Evolutionary conservation across 176 grass and related monocot genomes (phyloP).

Genomic region (Pontederia paniculata): DNA sequence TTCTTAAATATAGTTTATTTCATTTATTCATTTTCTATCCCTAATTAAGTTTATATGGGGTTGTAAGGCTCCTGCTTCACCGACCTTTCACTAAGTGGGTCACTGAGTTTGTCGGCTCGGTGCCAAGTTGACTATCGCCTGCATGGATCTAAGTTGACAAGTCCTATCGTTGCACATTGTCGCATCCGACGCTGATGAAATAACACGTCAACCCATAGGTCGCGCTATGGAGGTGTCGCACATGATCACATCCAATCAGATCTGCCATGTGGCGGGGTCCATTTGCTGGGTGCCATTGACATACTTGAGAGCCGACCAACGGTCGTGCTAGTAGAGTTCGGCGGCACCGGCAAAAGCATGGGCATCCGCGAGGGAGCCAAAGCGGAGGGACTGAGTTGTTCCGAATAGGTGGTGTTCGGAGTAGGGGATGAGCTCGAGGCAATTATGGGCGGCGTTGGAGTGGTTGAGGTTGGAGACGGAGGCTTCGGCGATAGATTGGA

Average conservation of each 20-base stretch:
- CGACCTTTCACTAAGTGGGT: slow-evolving; percentile 36
- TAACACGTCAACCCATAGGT: slow-evolving; percentile 24
- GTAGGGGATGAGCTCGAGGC: slow-evolving; percentile 61
- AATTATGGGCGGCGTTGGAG: slow-evolving; percentile 63
- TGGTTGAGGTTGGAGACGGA: slow-evolving; percentile 56
- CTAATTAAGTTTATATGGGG: too few relatives aligned
- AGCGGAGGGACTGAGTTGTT: neutral
- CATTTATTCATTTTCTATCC: too few relatives aligned
- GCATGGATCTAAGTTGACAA: neutral
- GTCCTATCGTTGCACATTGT: neutral
- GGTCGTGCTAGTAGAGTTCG: slow-evolving; percentile 82
- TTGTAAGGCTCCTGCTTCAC: too few relatives aligned
- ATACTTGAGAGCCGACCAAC: slow-evolving; percentile 92
- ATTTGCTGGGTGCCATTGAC: slow-evolving; percentile 49
- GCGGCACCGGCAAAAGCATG: slow-evolving; percentile 50
- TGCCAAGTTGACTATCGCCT: slow-evolving; percentile 46
- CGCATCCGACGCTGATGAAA: slow-evolving; percentile 16
- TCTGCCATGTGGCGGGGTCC: slow-evolving; percentile 49
- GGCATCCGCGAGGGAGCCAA: slow-evolving; percentile 10
- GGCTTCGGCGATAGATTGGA: slow-evolving; percentile 42
- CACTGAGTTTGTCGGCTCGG: slow-evolving; percentile 30
- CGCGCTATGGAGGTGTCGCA: neutral
- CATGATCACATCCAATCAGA: slow-evolving; percentile 45
- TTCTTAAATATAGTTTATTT: too few relatives aligned
- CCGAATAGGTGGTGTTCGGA: slow-evolving; percentile 43